Base-by-base conservation (phyloP, 148 eudicot species). In the Arbutus unedo region DNA sequence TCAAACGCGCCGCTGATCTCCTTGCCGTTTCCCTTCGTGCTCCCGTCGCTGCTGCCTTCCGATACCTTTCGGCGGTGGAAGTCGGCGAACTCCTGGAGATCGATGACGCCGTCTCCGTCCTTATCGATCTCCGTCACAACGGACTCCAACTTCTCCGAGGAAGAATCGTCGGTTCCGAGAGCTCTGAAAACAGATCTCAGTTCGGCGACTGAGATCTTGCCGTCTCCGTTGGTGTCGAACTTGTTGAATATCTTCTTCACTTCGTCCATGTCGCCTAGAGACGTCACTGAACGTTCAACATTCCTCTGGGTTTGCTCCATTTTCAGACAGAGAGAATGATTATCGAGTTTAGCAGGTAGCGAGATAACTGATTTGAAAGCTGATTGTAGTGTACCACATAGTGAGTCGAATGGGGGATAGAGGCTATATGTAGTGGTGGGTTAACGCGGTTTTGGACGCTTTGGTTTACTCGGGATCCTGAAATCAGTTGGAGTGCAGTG, bases 91-190 rank as follows among this genome's bases (percentile, higher is more conserved):
- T 77, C 77, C 7, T 16, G 0, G 9, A 83, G 81, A 49, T 70
- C 85, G 10, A 83, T 55, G 77, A 55, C 79, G 19, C 85, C 85
- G 54, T 82, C 81, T 14, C 84, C 84, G 47, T 82, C 81, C 75
- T 66, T 82, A 53, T 82, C 84, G 19, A 83, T 67, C 31, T 83
- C 85, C 1, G 56, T 3, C 81, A 83, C 55, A 11, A 49, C 70
- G 5, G 54, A 4, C 23, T 47, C 21, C 18, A 78, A 31, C 6
- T 77, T 77, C 11, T 15, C 56, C 3, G 76, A n/a, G 2, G 71
- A 25, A 0, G 44, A 25, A 16, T 2, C 49, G 16, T 50, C 43
- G 41, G 81, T 4, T 47, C 85, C 85, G 48, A 83, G 70, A 6
- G 85, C 85, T n/a, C 23, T 55, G 5, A 83, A 25, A 10, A 83